These are phyloP conservation scores for Zalerion maritima DNA, from an alignment of 495 filamentous ascomycete genomes.

Conservation along the genomic window DNA sequence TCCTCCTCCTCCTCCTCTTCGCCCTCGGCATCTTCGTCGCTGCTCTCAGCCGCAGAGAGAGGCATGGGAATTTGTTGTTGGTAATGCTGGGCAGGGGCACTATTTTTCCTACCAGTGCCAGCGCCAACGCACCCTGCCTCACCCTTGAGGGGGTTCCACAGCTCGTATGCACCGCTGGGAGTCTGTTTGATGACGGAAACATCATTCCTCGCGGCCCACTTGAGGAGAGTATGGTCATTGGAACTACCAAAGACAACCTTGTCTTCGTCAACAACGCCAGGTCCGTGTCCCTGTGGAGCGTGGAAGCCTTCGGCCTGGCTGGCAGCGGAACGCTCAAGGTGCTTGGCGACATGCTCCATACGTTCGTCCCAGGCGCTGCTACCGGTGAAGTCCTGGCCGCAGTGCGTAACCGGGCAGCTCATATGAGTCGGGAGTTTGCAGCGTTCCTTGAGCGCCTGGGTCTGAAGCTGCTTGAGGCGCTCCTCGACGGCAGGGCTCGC, in stretches of 20 bases:
- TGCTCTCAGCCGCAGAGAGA: slow-evolving; percentile 5
- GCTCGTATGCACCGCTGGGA: slow-evolving; percentile 13
- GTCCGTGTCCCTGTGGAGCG: too few relatives aligned
- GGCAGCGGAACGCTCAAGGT: slow-evolving; percentile 45
- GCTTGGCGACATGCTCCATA: slow-evolving; percentile 84
- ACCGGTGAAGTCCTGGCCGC: slow-evolving; percentile 45
- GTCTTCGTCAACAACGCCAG: slow-evolving; percentile 14
- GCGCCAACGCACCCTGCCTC: slow-evolving; percentile 7
- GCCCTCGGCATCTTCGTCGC: slow-evolving; percentile 7
- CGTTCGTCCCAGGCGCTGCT: slow-evolving; percentile 58
- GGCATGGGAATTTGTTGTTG: too few relatives aligned
- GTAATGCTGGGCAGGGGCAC: too few relatives aligned
- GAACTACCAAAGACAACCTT: slow-evolving; percentile 23
- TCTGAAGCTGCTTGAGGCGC: slow-evolving; percentile 32
- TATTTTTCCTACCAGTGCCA: slow-evolving; percentile 7
- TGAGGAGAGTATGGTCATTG: slow-evolving; percentile 21
- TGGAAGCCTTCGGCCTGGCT: slow-evolving; percentile 11
- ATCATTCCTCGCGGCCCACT: slow-evolving; percentile 29
- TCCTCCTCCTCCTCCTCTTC: slow-evolving; percentile 4
- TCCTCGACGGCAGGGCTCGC: slow-evolving; percentile 23
- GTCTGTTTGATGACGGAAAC: slow-evolving; percentile 24
- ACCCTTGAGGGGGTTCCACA: slow-evolving; percentile 19
- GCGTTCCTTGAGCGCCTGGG: slow-evolving; percentile 42
- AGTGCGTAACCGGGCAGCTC: slow-evolving; percentile 47
- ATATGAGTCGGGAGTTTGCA: slow-evolving; percentile 47